Evolutionary conservation across 2,329 filamentous ascomycete species (phyloP), one percentile per base, ranked within the genome.

Genomic region (Clonostachys byssicola): DNA sequence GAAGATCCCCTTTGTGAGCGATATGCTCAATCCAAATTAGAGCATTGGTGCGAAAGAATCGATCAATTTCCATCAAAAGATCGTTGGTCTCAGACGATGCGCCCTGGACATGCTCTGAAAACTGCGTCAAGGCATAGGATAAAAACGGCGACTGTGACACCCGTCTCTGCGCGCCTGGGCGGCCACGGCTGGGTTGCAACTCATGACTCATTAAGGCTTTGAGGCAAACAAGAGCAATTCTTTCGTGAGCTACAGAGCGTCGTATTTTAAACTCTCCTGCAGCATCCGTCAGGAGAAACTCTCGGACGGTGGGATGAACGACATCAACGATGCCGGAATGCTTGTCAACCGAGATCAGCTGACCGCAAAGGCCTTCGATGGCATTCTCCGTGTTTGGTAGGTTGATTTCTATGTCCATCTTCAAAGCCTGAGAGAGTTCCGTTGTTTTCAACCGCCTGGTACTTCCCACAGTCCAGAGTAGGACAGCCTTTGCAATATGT

Each of bases 1-100:
- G 52, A 5, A 61, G 45, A 44, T 58, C 46, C 30, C 54, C 51
- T 12, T 45, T 51, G 12, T 36, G 42, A 5, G 56, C 57, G 6
- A 63, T 42, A 12, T 44, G 45, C 40, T 65, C 61, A 30, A 66
- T 60, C 62, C 62, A 64, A 5, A 49, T 49, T 5, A 62, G 48
- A 12, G 60, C 47, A 43, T 60, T 62, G 0, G 46, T 44, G n/a
- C 49, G 52, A 12, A 65, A 47, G 43, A 64, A 64, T 7, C 47
- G 49, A 30, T 56, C 39, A 3, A 63, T 6, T 6, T 51, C 47
- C 5, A 47, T 10, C 2, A 62, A 42, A 20, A 60, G 23, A 20
- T 58, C 50, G 35, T 60, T 44, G 12, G 47, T 51, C 10, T 46
- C 41, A 13, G 52, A 47, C 18, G 54, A 54, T 6, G 55, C 49